These are phyloP conservation scores for Nemania diffusa DNA, from an alignment of 2,329 filamentous ascomycete species.

Conservation along the genomic window DNA sequence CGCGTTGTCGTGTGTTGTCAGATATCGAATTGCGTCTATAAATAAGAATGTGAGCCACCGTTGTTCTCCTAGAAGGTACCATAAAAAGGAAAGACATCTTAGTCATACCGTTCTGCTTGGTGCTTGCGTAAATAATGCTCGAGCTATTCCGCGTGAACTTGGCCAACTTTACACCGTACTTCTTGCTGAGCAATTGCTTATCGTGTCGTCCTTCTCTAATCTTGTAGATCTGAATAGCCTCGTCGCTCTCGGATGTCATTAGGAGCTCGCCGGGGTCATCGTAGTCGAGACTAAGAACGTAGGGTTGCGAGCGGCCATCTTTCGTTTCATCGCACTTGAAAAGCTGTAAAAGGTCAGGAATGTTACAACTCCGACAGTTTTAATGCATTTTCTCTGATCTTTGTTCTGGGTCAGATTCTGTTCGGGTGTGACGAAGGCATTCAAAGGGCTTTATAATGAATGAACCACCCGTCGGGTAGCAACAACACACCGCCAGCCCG, in stretches of 20 bases:
- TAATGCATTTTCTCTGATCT: not conserved
- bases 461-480: not conserved
- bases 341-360: slow-evolving; percentile 55
- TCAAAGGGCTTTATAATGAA: not conserved
- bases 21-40: slow-evolving; percentile 82
- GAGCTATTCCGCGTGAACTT: slow-evolving; percentile 93
- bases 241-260: slow-evolving; percentile 91
- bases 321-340: slow-evolving; percentile 69
- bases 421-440: not conserved
- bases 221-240: slow-evolving; percentile 95
- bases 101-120: slow-evolving; percentile 82
- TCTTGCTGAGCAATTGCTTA: slow-evolving; percentile 92
- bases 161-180: slow-evolving; percentile 94
- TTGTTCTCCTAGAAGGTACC: not conserved
- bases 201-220: slow-evolving; percentile 89
- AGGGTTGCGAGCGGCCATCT: slow-evolving; percentile 63
- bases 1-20: slow-evolving; percentile 92
- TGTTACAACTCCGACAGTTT: not conserved
- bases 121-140: slow-evolving; percentile 94
- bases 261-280: slow-evolving; percentile 94
- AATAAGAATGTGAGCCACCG: not conserved
- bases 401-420: too few species aligned
- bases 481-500: not conserved
- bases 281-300: slow-evolving; percentile 92
- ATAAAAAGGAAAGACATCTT: not conserved